A percentile compares a stretch with the other conserved stretches of the same genome.
These are phyloP conservation scores for Brassica balearica DNA, from an alignment of 441 rosid species.

Conservation along the genomic window DNA sequence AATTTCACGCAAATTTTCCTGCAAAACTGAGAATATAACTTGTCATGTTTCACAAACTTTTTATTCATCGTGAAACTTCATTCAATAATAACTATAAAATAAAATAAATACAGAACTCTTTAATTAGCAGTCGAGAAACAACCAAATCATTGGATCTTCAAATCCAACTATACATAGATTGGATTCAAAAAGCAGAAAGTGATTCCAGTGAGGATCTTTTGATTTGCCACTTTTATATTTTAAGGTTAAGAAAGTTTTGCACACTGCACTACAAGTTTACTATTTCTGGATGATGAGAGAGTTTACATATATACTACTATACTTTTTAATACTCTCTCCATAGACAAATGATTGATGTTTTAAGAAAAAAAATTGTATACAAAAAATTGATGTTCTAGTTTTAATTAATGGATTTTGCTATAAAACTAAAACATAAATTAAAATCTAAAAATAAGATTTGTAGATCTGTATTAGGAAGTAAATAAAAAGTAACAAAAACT, in stretches of 20 bases:
- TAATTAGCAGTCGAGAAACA: conserved; percentile 17
- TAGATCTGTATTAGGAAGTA: too few species aligned
- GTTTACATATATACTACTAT: not conserved
- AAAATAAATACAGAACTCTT: not conserved
- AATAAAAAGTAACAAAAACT: too few species aligned
- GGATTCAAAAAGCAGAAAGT: conserved; percentile 20
- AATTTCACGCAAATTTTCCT: conserved; percentile 18
- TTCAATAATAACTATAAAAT: conserved; percentile 8
- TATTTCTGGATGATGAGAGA: conserved; percentile 7
- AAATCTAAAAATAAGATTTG: too few species aligned
- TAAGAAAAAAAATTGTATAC: too few species aligned
- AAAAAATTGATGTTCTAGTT: too few species aligned
- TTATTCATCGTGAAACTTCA: conserved; percentile 26
- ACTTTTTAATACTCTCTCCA: not conserved
- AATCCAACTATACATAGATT: conserved; percentile 24
- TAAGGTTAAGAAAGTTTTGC: conserved; percentile 21
- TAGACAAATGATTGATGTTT: too few species aligned
- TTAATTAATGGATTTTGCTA: too few species aligned
- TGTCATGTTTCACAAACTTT: conserved; percentile 34
- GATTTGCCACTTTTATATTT: conserved; percentile 26
- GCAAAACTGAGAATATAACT: conserved; percentile 29
- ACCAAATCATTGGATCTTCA: conserved; percentile 32
- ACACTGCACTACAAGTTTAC: conserved; percentile 8
- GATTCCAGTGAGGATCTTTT: conserved; percentile 18
- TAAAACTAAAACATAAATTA: too few species aligned